A percentile compares a stretch with the other conserved stretches of the same genome.
phyloP scores from a whole-genome alignment of 2,329 filamentous ascomycete genomes.

The Calonectria multiphialidica region DNA sequence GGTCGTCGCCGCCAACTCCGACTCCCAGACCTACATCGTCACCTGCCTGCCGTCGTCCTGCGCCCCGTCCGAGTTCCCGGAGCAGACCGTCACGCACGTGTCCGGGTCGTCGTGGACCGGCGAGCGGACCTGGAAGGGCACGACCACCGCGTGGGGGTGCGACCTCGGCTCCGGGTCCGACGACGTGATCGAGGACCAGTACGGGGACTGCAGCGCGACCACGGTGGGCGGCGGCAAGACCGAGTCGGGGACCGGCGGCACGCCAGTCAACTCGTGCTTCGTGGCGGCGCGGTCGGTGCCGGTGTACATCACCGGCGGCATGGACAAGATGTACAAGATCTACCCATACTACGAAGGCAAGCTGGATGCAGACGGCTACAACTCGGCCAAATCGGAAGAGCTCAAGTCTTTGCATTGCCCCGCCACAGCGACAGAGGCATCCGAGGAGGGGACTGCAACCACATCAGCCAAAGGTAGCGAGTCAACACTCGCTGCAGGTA shows the following conservation, averaged over 20 bases:
- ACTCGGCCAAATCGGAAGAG: constrained; percentile 1
- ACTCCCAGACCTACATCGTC: constrained; percentile 20
- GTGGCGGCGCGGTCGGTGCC: constrained; percentile 8
- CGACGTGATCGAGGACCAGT: constrained; percentile 8
- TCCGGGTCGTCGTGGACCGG: constrained; percentile 26
- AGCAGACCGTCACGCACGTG: constrained; percentile 30
- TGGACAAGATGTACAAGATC: constrained; percentile 1
- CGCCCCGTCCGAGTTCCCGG: constrained; percentile 26
- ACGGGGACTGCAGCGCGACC: constrained; percentile 13
- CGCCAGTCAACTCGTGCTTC: constrained; percentile 26
- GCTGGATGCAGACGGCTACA: background rate
- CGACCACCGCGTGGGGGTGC: constrained; percentile 23
- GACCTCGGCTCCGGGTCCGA: constrained; percentile 19
- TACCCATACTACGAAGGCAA: background rate
- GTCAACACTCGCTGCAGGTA: background rate
- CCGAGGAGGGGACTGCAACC: background rate
- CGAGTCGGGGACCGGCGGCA: background rate
- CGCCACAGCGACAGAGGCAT: background rate
- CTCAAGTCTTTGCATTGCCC: background rate
- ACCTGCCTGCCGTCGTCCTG: constrained; percentile 31
- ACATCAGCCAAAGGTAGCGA: background rate
- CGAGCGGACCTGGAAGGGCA: constrained; percentile 27
- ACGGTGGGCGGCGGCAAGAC: background rate
- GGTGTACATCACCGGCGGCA: constrained; percentile 16
- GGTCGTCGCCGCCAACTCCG: constrained; percentile 5